Evolutionary conservation across 148 eudicot genomes (phyloP).

Genomic region (Silene latifolia): DNA sequence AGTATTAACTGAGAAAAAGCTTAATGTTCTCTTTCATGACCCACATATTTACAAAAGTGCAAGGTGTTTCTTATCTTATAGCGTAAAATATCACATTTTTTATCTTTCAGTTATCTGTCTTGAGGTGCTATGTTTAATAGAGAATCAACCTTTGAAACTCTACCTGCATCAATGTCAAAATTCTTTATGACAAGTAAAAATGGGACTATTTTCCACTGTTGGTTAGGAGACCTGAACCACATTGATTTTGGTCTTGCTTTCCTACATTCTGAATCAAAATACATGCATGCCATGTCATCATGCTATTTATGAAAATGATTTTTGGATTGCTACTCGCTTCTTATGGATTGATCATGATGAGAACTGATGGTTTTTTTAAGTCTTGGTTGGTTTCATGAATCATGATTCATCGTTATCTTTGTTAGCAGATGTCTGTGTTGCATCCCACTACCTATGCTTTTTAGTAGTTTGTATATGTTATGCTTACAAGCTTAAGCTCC

Average conservation of each 20-base stretch:
- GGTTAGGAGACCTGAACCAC: not conserved
- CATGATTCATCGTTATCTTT: not conserved
- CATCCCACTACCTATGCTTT: not conserved
- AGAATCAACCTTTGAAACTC: not conserved
- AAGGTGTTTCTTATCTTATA: constrained; percentile 6
- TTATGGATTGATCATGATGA: not conserved
- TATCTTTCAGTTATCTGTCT: not conserved
- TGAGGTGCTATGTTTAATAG: constrained; percentile 1
- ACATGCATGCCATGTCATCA: not conserved
- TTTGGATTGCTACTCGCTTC: not conserved
- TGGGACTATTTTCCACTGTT: constrained; percentile 1
- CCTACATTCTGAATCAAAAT: not conserved
- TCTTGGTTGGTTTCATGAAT: not conserved
- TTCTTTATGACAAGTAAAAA: not conserved
- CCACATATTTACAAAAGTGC: constrained; percentile 3
- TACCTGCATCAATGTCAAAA: not conserved
- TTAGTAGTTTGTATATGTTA: not conserved
- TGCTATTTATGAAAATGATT: not conserved
- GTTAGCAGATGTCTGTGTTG: not conserved
- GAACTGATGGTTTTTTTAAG: not conserved
- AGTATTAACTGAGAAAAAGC: not conserved
- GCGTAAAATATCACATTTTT: not conserved
- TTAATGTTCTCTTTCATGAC: not conserved
- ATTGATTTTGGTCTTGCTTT: not conserved
- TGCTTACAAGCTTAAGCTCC: not conserved